Base-by-base conservation (phyloP, 1,139 yeast species). In the Lodderomyces metapsilosis region DNA sequence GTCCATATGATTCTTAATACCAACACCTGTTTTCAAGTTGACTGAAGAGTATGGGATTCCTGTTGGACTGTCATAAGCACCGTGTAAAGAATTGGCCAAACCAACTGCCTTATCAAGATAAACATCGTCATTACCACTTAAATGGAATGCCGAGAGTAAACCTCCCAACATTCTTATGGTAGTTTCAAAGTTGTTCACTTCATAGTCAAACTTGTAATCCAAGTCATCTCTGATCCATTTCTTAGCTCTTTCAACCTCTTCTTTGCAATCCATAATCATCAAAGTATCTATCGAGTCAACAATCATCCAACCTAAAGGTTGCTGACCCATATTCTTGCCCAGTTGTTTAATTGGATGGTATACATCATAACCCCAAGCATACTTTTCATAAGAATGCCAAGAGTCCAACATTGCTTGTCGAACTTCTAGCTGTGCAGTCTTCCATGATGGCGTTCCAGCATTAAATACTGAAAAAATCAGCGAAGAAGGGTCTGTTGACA, bases 81-180 rank as follows among this genome's bases (percentile, higher is more conserved):
- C 84, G 22, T 80, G 46, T 45, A 86, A 67, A 27, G 83, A 74
- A 45, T 79, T 78, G 31, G 84, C 88, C 50, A 88, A 72, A 53
- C 83, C 89, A 5, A 76, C 79, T 0, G 97, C 96, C 54, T 84
- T 84, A 51, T 84, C 85, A 43, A 89, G 70, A 55, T 82, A 89
- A 43, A 86, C 48, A 40, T 82, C 83, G 16, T 37, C 40, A 51
- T 86, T 92, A 3, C 74, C 67, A 2, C 92, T 75, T 31, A 89
- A 66, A 52, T 87, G 83, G 58, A 80, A 81, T 0, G 96, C 95
- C 1, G 96, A 84, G 41, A 91, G 67, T 17, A 91, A 70, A 0
- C 98, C 98, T 34, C 98, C 98, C 38, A 91, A 68, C 95, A 89
- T 88, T 54, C 97, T 74, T 51, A 88, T 91, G 4, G 98, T 88